Percentiles rank a stretch among this genome's conserved stretches.
phyloP scores from a whole-genome alignment of 192 early-diverging fungal species.

The Entrophospora sp. region DNA sequence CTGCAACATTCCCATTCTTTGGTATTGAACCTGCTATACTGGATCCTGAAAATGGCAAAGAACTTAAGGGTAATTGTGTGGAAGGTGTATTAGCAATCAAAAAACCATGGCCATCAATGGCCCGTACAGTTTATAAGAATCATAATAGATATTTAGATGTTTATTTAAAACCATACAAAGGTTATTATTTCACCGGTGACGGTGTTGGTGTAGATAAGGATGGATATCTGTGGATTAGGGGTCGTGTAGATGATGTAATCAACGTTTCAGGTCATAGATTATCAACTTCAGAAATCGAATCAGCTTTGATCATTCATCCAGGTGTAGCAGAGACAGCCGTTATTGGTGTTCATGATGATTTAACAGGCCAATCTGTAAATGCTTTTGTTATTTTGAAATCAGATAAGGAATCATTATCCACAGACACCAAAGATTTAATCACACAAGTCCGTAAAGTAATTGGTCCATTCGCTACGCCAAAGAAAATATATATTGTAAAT shows the following conservation, averaged over 20 bases:
- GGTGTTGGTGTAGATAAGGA: constrained; percentile 86
- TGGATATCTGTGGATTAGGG: constrained; percentile 94
- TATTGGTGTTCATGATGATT: constrained; percentile 77
- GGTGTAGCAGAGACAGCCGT: constrained; percentile 85
- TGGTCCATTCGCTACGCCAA: constrained; percentile 89
- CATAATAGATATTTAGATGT: constrained; percentile 90
- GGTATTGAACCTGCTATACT: constrained; percentile 83
- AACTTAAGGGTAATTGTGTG: constrained; percentile 76
- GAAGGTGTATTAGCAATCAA: constrained; percentile 87
- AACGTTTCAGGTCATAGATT: constrained; percentile 94
- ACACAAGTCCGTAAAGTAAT: constrained; percentile 79
- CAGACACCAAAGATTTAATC: constrained; percentile 51
- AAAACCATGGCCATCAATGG: constrained; percentile 85
- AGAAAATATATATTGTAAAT: constrained; percentile 71
- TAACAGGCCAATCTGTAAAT: constrained; percentile 87
- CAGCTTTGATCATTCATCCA: constrained; percentile 71
- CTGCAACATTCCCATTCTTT: constrained; percentile 95
- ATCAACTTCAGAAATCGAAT: constrained; percentile 90
- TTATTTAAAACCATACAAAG: constrained; percentile 82
- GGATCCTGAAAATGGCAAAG: constrained; percentile 75
- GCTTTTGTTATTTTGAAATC: constrained; percentile 78
- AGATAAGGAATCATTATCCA: constrained; percentile 28
- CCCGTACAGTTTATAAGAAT: constrained; percentile 83
- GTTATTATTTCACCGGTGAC: constrained; percentile 95
- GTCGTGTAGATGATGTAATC: constrained; percentile 83